phyloP scores from a whole-genome alignment of 805 yeast genomes.

The Yarrowia divulgata region DNA sequence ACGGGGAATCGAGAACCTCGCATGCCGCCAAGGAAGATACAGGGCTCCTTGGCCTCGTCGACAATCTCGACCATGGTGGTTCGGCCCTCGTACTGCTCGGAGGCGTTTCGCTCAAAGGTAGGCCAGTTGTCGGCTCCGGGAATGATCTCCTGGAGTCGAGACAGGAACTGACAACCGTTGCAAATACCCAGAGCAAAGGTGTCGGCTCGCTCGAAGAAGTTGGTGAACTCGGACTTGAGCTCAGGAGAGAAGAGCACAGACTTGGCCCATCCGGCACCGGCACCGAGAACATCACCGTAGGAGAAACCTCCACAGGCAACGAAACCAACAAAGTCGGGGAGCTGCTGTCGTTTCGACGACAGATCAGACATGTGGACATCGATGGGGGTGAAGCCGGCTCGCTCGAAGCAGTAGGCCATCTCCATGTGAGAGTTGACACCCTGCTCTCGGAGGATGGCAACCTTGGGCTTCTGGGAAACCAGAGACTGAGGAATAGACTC shows the following conservation, averaged over 20 bases:
- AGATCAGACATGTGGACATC: conserved; percentile 98
- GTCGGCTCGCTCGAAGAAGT: conserved; percentile 85
- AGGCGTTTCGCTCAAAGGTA: conserved; percentile 83
- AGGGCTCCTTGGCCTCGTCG: conserved; percentile 59
- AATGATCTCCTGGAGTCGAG: conserved; percentile 81
- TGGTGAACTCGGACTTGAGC: conserved; percentile 76
- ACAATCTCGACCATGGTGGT: conserved; percentile 84
- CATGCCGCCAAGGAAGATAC: conserved; percentile 87
- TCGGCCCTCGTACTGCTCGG: conserved; percentile 97
- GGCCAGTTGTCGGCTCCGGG: conserved; percentile 98
- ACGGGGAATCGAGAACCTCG: conserved; percentile 92
- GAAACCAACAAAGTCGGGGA: conserved; percentile 80
- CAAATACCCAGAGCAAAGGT: conserved; percentile 98
- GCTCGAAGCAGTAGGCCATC: conserved; percentile 96
- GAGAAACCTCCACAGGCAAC: conserved; percentile 99
- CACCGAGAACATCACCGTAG: conserved; percentile 98
- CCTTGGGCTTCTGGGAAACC: conserved; percentile 69
- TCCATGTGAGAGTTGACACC: conserved; percentile 98
- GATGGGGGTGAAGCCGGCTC: conserved; percentile 91
- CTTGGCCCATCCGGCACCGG: conserved; percentile 99
- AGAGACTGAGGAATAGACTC: conserved; percentile 46
- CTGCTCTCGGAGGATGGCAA: conserved; percentile 96
- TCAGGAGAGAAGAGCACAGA: conserved; percentile 84
- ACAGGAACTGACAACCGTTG: conserved; percentile 96
- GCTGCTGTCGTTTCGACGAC: conserved; percentile 69